These are phyloP conservation scores for Triticum urartu DNA, from an alignment of 176 grass and related monocot genomes.

Conservation along the genomic window DNA sequence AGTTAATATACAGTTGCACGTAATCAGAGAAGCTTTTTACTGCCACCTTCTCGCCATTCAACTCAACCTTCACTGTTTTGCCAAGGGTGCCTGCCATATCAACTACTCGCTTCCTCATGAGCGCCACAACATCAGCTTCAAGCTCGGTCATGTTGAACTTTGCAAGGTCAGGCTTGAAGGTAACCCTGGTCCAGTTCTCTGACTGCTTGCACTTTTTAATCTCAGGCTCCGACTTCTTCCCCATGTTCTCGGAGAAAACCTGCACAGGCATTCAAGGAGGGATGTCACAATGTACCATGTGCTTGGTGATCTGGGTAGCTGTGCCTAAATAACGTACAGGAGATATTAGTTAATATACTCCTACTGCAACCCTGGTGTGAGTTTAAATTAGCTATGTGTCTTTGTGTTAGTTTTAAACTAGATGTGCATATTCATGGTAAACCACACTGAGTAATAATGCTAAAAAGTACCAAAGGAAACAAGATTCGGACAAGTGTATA, in stretches of 20 bases:
- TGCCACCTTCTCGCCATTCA: constrained; percentile 60
- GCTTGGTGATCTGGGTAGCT: background rate
- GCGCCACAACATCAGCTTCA: constrained; percentile 78
- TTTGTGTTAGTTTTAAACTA: background rate
- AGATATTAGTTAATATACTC: background rate
- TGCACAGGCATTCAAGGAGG: constrained; percentile 14
- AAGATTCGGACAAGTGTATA: background rate
- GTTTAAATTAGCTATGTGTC: too few relatives aligned
- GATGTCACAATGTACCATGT: background rate
- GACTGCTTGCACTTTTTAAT: constrained; percentile 74
- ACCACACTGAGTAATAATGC: background rate
- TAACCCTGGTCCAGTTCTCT: constrained; percentile 88
- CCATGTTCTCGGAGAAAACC: constrained; percentile 87
- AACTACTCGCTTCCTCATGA: constrained; percentile 91
- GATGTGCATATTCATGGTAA: background rate
- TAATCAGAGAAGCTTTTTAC: constrained; percentile 65
- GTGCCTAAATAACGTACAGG: background rate
- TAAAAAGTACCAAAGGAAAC: background rate
- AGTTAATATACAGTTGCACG: constrained; percentile 59
- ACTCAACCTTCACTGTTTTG: constrained; percentile 80
- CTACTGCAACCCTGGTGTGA: background rate
- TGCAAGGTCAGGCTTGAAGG: constrained; percentile 79
- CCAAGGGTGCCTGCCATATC: constrained; percentile 85
- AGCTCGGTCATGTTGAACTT: constrained; percentile 85
- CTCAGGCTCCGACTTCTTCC: constrained; percentile 63